A percentile compares a stretch with the other conserved stretches of the same genome.
phyloP scores from a whole-genome alignment of 1,139 yeast genomes.

The Arxiozyma heterogenica region DNA sequence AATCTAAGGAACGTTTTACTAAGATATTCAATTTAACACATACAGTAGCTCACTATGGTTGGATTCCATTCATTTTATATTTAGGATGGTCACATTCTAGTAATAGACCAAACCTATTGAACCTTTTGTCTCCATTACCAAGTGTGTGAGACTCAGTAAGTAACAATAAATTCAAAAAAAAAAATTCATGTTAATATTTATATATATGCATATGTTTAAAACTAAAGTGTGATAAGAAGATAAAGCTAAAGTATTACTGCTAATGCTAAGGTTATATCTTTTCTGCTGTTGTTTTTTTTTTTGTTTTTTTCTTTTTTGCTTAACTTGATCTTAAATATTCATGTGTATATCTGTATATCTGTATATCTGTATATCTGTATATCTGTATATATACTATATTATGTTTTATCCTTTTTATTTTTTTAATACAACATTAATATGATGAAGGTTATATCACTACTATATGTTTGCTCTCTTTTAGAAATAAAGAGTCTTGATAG shows the following conservation, averaged over 20 bases:
- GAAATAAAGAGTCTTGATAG: too few relatives aligned
- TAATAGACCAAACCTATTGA: slow-evolving; percentile 73
- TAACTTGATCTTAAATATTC: background rate
- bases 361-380: slow-evolving; percentile 1
- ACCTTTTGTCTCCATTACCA: slow-evolving; percentile 46
- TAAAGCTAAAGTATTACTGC: background rate
- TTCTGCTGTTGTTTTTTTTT: background rate
- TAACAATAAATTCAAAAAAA: slow-evolving; percentile 25
- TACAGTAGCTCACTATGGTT: slow-evolving; percentile 87
- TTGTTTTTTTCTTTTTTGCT: too few relatives aligned
- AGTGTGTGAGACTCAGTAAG: slow-evolving; percentile 35
- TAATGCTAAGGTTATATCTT: background rate
- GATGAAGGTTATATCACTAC: background rate
- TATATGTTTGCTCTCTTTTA: too few relatives aligned
- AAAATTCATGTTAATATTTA: slow-evolving; percentile 4
- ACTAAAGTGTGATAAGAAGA: background rate
- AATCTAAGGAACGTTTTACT: slow-evolving; percentile 79
- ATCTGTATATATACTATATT: slow-evolving; percentile 1
- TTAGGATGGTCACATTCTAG: slow-evolving; percentile 85
- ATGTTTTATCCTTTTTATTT: background rate
- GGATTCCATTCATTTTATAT: slow-evolving; percentile 90
- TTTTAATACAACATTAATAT: background rate
- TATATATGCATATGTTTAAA: background rate
- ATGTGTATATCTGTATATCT: slow-evolving; percentile 1
- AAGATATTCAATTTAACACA: slow-evolving; percentile 77